phyloP scores from a whole-genome alignment of 768 basidiomycete species.

The Lactarius hengduanensis region DNA sequence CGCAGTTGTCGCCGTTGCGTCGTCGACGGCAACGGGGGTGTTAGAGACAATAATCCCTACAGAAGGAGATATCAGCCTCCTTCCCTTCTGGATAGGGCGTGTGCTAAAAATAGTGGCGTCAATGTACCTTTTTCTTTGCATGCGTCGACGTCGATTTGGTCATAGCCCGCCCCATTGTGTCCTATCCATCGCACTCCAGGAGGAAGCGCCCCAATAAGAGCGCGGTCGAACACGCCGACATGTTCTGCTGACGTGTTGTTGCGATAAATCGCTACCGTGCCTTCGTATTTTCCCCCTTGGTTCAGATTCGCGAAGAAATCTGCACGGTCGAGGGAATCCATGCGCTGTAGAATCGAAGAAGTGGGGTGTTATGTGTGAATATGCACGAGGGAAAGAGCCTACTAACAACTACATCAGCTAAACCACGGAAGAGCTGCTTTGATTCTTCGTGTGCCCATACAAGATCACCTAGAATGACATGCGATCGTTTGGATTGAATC shows the following conservation, averaged over 20 bases:
- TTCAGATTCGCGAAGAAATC: constrained; percentile 67
- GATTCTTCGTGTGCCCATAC: constrained; percentile 82
- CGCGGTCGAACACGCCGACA: constrained; percentile 80
- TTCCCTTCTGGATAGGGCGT: background rate
- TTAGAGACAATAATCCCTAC: constrained; percentile 79
- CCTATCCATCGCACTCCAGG: constrained; percentile 78
- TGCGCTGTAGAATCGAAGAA: constrained; percentile 36
- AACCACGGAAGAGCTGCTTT: constrained; percentile 56
- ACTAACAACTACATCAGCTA: constrained; percentile 78
- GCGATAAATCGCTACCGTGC: constrained; percentile 74
- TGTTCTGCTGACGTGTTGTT: constrained; percentile 62
- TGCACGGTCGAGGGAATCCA: constrained; percentile 60
- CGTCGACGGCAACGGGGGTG: constrained; percentile 87
- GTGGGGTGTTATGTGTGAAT: background rate
- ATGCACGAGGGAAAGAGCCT: background rate
- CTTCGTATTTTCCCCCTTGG: constrained; percentile 69
- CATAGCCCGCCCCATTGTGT: constrained; percentile 93
- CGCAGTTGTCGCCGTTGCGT: constrained; percentile 87
- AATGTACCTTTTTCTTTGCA: constrained; percentile 63
- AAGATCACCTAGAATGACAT: constrained; percentile 51
- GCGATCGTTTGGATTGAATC: background rate
- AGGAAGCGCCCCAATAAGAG: constrained; percentile 68
- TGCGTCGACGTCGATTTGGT: constrained; percentile 76
- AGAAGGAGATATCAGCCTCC: background rate
- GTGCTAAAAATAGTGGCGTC: too few species aligned